Percentiles rank a stretch among this genome's conserved stretches.
phyloP scores from a whole-genome alignment of 345 rosid genomes.

The Streptanthus diversifolius region DNA sequence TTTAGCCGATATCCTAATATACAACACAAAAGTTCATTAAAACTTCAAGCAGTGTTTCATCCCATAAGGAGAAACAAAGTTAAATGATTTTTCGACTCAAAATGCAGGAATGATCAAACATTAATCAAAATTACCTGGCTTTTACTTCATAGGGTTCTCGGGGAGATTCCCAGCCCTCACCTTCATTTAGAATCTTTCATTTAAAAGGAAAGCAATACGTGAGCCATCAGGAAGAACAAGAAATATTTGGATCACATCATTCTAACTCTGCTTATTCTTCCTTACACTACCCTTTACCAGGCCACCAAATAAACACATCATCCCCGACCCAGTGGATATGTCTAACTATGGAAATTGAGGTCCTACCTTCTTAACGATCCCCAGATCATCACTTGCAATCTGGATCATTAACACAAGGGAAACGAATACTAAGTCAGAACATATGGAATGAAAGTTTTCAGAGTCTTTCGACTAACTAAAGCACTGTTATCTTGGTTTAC shows the following conservation, averaged over 20 bases:
- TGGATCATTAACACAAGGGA: slow-evolving; percentile 39
- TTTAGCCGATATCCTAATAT: slow-evolving; percentile 75
- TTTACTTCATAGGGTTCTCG: slow-evolving; percentile 89
- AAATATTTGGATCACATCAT: background rate
- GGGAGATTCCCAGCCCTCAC: slow-evolving; percentile 95
- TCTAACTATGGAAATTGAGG: background rate
- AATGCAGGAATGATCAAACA: slow-evolving; percentile 12
- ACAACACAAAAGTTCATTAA: slow-evolving; percentile 1
- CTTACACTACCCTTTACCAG: slow-evolving; percentile 15
- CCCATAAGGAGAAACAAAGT: slow-evolving; percentile 1
- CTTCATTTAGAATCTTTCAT: slow-evolving; percentile 68
- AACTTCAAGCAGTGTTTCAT: background rate
- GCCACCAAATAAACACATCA: background rate
- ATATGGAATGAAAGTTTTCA: background rate
- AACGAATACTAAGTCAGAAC: background rate
- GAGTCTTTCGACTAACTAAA: background rate
- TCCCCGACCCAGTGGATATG: background rate
- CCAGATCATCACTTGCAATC: slow-evolving; percentile 84
- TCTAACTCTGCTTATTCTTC: slow-evolving; percentile 2
- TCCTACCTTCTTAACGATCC: slow-evolving; percentile 83
- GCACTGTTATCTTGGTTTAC: background rate
- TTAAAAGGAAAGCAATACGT: background rate
- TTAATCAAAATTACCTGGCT: slow-evolving; percentile 52
- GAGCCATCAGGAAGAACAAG: slow-evolving; percentile 17
- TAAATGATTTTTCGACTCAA: slow-evolving; percentile 4